These are phyloP conservation scores for Nemania sp. DNA, from an alignment of 2,329 filamentous ascomycete species.

Conservation along the genomic window DNA sequence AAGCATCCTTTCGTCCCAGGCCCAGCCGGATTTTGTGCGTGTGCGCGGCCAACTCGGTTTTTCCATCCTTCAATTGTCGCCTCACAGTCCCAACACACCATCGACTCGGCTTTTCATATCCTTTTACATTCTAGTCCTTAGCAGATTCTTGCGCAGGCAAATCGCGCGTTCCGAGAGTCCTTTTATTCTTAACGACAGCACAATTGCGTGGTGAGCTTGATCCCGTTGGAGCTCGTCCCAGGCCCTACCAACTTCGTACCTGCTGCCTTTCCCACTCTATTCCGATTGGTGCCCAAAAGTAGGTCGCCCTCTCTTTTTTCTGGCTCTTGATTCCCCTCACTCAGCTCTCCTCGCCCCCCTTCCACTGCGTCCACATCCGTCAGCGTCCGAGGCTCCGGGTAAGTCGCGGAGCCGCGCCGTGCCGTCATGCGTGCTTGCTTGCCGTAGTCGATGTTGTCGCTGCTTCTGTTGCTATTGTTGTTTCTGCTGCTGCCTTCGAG, in stretches of 20 bases:
- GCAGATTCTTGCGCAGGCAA: constrained; percentile 31
- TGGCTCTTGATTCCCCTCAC: constrained; percentile 16
- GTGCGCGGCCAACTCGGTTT: constrained; percentile 41
- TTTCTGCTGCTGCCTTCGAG: constrained; percentile 4
- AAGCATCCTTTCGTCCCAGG: constrained; percentile 42
- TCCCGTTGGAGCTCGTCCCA: constrained; percentile 33
- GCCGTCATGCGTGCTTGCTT: not conserved
- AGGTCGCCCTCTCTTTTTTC: constrained; percentile 42
- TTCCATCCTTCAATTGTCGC: constrained; percentile 36
- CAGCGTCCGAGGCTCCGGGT: constrained; percentile 30
- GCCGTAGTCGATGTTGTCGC: not conserved
- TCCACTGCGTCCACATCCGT: constrained; percentile 8
- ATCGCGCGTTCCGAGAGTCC: constrained; percentile 35
- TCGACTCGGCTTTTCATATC: constrained; percentile 37
- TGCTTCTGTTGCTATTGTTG: not conserved
- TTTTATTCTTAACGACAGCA: constrained; percentile 25
- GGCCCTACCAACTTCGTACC: constrained; percentile 32
- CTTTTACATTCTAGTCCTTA: constrained; percentile 18
- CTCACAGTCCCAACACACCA: constrained; percentile 32
- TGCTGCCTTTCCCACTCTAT: constrained; percentile 35
- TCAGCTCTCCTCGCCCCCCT: constrained; percentile 9
- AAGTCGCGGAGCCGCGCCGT: not conserved
- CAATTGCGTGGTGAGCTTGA: constrained; percentile 20
- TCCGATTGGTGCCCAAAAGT: constrained; percentile 56
- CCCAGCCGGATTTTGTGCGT: constrained; percentile 41